Evolutionary conservation across 192 early-diverging fungal genomes (phyloP), one percentile per base, ranked within the genome.

Genomic region (Backusella mclennaniae): DNA sequence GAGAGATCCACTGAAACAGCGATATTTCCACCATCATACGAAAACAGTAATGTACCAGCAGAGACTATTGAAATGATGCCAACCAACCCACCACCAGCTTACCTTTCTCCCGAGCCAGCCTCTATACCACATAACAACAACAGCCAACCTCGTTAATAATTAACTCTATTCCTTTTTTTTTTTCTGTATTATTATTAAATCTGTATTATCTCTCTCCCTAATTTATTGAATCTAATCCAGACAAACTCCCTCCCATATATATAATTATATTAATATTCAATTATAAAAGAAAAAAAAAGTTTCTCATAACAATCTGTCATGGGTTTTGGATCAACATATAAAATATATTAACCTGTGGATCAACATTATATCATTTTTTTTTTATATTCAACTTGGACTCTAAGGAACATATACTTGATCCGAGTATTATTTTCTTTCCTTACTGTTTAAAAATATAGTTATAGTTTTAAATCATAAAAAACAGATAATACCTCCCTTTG

Each of bases 141-240:
- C 67, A 19, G 0, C 17, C 21, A 68, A 69, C 23, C 67, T 8
- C 21, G 33, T 23, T 29, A 35, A 36, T 66, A 56, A 14, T 23
- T 36, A 33, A 12, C 19, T 53, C 52, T 39, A 41, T 17, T 23
- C 23, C 59, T 35, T 17, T 59, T 36, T 35, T 35, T 12, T n/a
- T 70, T 74, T 66, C 1, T 31, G 4, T 75, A 39, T 75, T 42
- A 66, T 66, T 35, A 66, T 42, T 69, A 67, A 67, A 21, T 42
- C 35, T 75, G 66, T 66, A 38, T 42, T 72, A 73, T 56, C 23
- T 46, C 66, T 31, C 35, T 36, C 67, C 67, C 19, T 36, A 69
- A 23, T 69, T n/a, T 69, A 69, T 39, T 69, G 41, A 69, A 26
- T 12, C 26, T 63, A 11, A 63, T 63, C 26, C 56, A 63, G 9